These are phyloP conservation scores for Nakataea oryzae DNA, from an alignment of 2,329 filamentous ascomycete species.

Conservation along the genomic window DNA sequence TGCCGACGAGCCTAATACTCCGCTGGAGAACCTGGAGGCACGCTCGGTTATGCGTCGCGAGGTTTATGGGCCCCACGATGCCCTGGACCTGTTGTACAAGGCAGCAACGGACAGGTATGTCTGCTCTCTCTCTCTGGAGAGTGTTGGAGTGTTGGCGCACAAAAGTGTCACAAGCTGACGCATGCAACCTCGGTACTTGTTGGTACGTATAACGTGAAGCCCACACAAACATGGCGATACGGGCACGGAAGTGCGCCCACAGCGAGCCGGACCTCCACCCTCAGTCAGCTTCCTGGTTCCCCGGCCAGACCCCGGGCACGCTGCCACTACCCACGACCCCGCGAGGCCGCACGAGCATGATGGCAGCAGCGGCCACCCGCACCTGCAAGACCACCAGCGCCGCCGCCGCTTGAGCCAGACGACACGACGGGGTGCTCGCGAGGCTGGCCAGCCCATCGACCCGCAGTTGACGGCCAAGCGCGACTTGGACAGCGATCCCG, in stretches of 20 bases:
- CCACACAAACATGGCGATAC: slow-evolving; percentile 3
- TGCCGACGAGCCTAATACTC: slow-evolving; percentile 47
- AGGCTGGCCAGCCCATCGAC: slow-evolving; percentile 31
- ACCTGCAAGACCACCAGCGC: neutral
- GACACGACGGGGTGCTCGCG: neutral
- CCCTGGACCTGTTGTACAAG: slow-evolving; percentile 82
- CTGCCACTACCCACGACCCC: neutral
- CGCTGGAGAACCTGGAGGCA: slow-evolving; percentile 54
- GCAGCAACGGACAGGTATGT: slow-evolving; percentile 55
- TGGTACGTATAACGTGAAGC: neutral
- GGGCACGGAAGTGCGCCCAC: neutral
- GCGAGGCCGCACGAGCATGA: neutral
- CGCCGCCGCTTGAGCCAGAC: neutral
- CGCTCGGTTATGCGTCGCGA: slow-evolving; percentile 56
- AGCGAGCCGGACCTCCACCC: neutral
- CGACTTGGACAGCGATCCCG: slow-evolving; percentile 34
- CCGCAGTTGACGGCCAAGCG: slow-evolving; percentile 29
- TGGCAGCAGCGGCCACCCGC: neutral
- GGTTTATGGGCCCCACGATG: slow-evolving; percentile 87
- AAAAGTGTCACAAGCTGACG: neutral
- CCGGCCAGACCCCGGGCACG: neutral
- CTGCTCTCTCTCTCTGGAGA: neutral
- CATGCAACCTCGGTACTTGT: neutral
- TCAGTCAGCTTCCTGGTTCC: neutral
- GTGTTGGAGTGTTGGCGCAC: too few relatives aligned